Conservation (phyloP, 345 rosid genomes). For the Eucalyptus victrix region DNA sequence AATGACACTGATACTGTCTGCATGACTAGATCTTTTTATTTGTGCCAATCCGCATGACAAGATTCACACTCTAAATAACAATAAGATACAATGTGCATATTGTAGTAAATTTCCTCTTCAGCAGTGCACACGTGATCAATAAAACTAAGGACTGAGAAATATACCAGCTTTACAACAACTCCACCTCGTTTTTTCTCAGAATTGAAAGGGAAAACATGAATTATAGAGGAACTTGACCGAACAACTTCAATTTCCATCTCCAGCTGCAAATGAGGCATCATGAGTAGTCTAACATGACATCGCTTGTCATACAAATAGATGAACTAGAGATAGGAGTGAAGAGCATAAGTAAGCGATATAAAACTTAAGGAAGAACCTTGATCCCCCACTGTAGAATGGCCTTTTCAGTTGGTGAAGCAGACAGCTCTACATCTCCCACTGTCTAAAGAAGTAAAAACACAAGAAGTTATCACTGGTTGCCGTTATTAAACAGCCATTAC, state of each 20-base stretch:
- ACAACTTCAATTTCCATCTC: slow-evolving; percentile 75
- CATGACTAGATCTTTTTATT: background rate
- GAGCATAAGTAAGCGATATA: background rate
- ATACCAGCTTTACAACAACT: slow-evolving; percentile 64
- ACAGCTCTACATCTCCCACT: slow-evolving; percentile 62
- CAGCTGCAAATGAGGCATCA: slow-evolving; percentile 31
- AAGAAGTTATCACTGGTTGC: background rate
- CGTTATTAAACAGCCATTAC: background rate
- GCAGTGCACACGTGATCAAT: background rate
- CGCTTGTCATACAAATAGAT: background rate
- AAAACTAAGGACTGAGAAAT: background rate
- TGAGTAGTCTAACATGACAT: background rate
- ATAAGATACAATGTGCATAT: background rate
- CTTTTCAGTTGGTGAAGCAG: slow-evolving; percentile 94
- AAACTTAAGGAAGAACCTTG: slow-evolving; percentile 33
- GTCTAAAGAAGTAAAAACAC: slow-evolving; percentile 17
- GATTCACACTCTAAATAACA: background rate
- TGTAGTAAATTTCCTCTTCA: background rate
- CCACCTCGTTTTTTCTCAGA: slow-evolving; percentile 93
- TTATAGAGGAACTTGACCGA: slow-evolving; percentile 37
- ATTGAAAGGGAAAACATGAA: slow-evolving; percentile 86
- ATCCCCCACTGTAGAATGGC: slow-evolving; percentile 80
- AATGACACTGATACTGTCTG: background rate
- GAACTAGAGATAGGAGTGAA: background rate
- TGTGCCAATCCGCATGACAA: background rate